Evolutionary conservation across 345 rosid species (phyloP).

Genomic region (Boechera divaricarpa): DNA sequence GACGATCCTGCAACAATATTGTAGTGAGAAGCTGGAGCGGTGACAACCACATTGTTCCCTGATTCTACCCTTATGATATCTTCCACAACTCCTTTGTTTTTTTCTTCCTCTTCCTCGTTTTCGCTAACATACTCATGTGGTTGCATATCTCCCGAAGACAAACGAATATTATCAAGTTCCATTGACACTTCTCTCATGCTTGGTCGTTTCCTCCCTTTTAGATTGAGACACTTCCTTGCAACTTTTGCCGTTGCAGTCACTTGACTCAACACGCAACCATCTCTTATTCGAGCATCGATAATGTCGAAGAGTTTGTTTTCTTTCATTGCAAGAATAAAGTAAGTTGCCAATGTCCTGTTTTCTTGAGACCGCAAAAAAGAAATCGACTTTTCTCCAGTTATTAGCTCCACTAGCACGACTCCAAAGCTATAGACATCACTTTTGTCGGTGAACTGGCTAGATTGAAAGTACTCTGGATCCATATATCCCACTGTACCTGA

Average conservation of each 20-base stretch:
- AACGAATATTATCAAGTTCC: conserved; percentile 2
- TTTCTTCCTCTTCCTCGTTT: neutral
- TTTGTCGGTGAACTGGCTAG: conserved; percentile 11
- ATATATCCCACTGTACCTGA: conserved; percentile 9
- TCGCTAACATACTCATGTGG: neutral
- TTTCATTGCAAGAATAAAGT: neutral
- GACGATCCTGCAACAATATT: neutral
- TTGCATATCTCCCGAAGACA: neutral
- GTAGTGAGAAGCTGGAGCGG: conserved; percentile 11
- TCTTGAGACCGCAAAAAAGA: conserved; percentile 10
- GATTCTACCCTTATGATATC: neutral
- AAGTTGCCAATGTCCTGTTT: conserved; percentile 27
- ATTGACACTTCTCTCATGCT: conserved; percentile 19
- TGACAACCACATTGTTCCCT: neutral
- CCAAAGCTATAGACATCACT: conserved; percentile 19
- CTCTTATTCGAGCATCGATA: conserved; percentile 16
- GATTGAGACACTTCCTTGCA: conserved; percentile 18
- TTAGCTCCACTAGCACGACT: neutral
- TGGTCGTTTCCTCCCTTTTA: conserved; percentile 21
- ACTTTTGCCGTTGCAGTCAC: conserved; percentile 5
- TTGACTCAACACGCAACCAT: neutral
- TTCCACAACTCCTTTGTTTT: neutral
- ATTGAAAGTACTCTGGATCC: conserved; percentile 21
- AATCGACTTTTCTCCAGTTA: conserved; percentile 15
- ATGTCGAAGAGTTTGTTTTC: conserved; percentile 14